phyloP scores from a whole-genome alignment of 2,329 filamentous ascomycete genomes.

The Blumeriella jaapii region DNA sequence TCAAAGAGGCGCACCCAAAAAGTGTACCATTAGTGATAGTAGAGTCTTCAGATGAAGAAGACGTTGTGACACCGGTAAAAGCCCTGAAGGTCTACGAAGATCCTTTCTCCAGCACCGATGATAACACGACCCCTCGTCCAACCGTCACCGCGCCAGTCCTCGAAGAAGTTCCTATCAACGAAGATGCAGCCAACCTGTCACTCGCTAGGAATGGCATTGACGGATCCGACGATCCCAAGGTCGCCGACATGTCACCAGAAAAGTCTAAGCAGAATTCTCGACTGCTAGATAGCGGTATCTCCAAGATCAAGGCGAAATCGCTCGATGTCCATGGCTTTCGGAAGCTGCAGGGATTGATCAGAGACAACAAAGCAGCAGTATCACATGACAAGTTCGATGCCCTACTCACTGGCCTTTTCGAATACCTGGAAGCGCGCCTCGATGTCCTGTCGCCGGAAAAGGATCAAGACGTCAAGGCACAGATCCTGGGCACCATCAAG shows the following conservation, averaged over 20 bases:
- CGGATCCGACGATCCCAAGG: constrained; percentile 13
- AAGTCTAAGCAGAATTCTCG: constrained; percentile 46
- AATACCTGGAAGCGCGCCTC: constrained; percentile 56
- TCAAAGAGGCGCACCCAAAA: constrained; percentile 24
- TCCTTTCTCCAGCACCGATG: constrained; percentile 38
- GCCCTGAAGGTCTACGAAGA: constrained; percentile 48
- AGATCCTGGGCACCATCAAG: constrained; percentile 63
- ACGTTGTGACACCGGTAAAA: constrained; percentile 20
- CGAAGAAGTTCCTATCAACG: constrained; percentile 49
- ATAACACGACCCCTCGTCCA: constrained; percentile 36
- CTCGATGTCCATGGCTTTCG: constrained; percentile 77
- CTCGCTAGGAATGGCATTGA: constrained; percentile 14
- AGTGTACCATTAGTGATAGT: constrained; percentile 28
- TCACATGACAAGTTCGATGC: constrained; percentile 57
- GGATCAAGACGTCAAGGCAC: constrained; percentile 59
- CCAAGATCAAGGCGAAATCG: constrained; percentile 56
- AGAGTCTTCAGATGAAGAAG: constrained; percentile 31
- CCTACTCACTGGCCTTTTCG: constrained; percentile 55
- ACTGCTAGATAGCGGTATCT: constrained; percentile 62
- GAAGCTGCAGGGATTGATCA: constrained; percentile 63
- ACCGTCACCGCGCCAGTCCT: constrained; percentile 38
- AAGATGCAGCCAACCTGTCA: constrained; percentile 30
- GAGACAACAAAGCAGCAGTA: constrained; percentile 52
- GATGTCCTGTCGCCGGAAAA: constrained; percentile 47
- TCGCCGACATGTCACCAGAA: constrained; percentile 33